Evolutionary conservation across 2,329 filamentous ascomycete species (phyloP).

Genomic region (Apiospora marii): DNA sequence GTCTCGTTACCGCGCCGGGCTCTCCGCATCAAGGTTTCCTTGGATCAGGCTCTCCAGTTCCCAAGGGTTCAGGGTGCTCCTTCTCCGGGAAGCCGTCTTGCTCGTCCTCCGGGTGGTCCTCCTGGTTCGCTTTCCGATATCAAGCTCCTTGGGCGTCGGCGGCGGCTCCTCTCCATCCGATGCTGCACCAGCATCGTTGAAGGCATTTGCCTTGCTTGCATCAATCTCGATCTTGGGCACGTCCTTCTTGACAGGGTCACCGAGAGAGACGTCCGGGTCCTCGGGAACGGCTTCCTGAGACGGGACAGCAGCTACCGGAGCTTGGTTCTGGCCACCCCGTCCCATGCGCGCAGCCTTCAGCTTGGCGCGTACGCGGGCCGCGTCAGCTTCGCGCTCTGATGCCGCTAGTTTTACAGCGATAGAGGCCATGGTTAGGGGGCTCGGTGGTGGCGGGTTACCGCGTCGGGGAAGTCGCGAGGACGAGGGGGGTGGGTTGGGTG

Average conservation of each 20-base stretch:
- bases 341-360: slow-evolving; percentile 59
- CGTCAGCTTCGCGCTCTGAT: slow-evolving; percentile 69
- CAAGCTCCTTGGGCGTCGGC: slow-evolving; percentile 19
- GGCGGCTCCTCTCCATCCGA: slow-evolving; percentile 8
- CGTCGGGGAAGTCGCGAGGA: slow-evolving; percentile 45
- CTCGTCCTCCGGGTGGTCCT: slow-evolving; percentile 57
- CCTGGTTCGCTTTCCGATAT: slow-evolving; percentile 50
- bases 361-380: slow-evolving; percentile 68
- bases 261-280: neutral
- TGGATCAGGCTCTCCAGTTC: slow-evolving; percentile 74
- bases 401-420: slow-evolving; percentile 71
- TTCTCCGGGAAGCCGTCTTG: slow-evolving; percentile 67
- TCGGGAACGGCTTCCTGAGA: neutral
- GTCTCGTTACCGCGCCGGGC: slow-evolving; percentile 25
- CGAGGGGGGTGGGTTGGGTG: slow-evolving; percentile 42
- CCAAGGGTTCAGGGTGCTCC: slow-evolving; percentile 79
- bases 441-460: slow-evolving; percentile 52
- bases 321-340: slow-evolving; percentile 23
- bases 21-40: slow-evolving; percentile 52
- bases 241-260: slow-evolving; percentile 24
- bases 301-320: slow-evolving; percentile 28
- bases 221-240: slow-evolving; percentile 1
- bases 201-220: neutral
- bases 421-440: slow-evolving; percentile 65
- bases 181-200: neutral